A percentile compares a stretch with the other conserved stretches of the same genome.
Conservation (phyloP, 768 basidiomycete species). For the Mrakia frigida region DNA sequence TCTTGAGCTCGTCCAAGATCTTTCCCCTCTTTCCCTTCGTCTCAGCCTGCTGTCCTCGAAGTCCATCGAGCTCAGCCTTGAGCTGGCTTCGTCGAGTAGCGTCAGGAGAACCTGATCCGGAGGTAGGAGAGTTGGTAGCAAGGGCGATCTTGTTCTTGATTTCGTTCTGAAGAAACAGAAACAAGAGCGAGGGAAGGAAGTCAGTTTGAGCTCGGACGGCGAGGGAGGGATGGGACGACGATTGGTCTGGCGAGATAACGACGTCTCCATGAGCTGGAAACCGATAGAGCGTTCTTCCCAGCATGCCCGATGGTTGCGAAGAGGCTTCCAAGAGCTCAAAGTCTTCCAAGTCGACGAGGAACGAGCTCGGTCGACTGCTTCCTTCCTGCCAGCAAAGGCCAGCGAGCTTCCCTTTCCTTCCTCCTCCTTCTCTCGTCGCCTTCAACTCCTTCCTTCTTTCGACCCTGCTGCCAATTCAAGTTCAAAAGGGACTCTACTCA, state of each 20-base stretch:
- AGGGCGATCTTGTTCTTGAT: constrained; percentile 68
- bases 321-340: no score
- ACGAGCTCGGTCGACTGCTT: background rate
- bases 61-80: constrained; percentile 69
- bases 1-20: constrained; percentile 70
- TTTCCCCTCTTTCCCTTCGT: constrained; percentile 59
- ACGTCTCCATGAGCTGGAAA: background rate
- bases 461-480: background rate
- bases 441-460: no score
- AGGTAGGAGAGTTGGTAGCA: constrained; percentile 45
- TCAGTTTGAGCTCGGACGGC: background rate
- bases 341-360: no score
- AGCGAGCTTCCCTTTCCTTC: no score
- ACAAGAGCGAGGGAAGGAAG: background rate
- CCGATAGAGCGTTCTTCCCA: no score
- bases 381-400: background rate
- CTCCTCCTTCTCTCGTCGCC: no score
- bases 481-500: constrained; percentile 50
- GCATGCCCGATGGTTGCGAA: no score
- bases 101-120: constrained; percentile 55
- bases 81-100: constrained; percentile 69
- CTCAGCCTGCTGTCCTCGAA: constrained; percentile 72
- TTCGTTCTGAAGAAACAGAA: constrained; percentile 50
- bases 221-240: background rate
- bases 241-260: background rate